Evolutionary conservation across 306 rosid genomes (phyloP), one percentile per base, ranked within the genome.

Genomic region (Lotus japonicus): DNA sequence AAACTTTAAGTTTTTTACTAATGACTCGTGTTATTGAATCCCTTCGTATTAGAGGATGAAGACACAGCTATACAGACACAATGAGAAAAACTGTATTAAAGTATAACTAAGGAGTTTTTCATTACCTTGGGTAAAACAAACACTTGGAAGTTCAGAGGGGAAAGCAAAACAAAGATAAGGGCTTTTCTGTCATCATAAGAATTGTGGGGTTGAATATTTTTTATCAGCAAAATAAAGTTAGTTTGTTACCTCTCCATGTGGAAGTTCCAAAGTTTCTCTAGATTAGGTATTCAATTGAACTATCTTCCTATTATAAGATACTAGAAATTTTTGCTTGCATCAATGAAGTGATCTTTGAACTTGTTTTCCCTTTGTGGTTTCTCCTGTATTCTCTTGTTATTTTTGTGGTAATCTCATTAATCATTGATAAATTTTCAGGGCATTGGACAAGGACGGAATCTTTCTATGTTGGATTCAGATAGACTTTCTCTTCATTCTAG

Each of bases 401-500:
- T 39, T 66, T 41, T 54, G 21, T 69, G 63, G 36, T 58, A 36
- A 64, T 38, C 61, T 57, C 50, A 18, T 68, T 10, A 62, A 58
- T 66, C 62, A 60, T 68, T 71, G 21, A 68, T 71, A 39, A 66
- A 80, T 74, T 66, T 72, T 64, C 82, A 92, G 97, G 90, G 85
- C 52, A 68, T 81, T 69, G 89, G 90, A 58, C 90, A 89, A 76
- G 80, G 83, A 50, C 81, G 88, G 75, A 84, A 55, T 54, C 77
- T 61, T 60, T 61, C 87, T 65, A 16, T 58, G 11, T 26, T 92
- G 87, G 95, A 85, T 73, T 85, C 94, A 13, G 95, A 92, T 59
- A 84, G 89, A 81, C 92, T 92, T 75, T 80, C 96, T 69, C 64
- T 81, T 73, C 94, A 89, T 83, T 92, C 97, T 45, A 80, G 97